Percentiles rank a stretch among this genome's conserved stretches.
These are phyloP conservation scores for Tetracladium marchalianum DNA, from an alignment of 495 filamentous ascomycete genomes.

Conservation along the genomic window DNA sequence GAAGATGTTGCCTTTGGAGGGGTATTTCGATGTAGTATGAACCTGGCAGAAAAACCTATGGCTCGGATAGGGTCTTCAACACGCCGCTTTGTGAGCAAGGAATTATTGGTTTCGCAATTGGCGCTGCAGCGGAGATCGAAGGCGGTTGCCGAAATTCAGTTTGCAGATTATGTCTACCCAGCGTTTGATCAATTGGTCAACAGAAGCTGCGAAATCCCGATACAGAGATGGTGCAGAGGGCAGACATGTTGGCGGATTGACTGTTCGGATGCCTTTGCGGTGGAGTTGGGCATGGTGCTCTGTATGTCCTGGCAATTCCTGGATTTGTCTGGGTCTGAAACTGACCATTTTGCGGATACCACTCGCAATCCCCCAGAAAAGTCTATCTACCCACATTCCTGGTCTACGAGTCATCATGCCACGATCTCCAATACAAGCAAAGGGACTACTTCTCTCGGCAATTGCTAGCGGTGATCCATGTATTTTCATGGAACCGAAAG, in stretches of 20 bases:
- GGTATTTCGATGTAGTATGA: constrained; percentile 92
- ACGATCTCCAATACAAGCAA: constrained; percentile 82
- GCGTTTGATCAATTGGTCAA: constrained; percentile 98
- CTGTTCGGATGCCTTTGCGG: constrained; percentile 92
- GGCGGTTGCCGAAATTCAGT: constrained; percentile 93
- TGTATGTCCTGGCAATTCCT: constrained; percentile 39
- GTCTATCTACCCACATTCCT: constrained; percentile 85
- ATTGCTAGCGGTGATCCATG: constrained; percentile 81
- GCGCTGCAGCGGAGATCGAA: constrained; percentile 80
- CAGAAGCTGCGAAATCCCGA: constrained; percentile 85
- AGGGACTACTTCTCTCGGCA: constrained; percentile 77
- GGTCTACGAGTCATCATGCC: constrained; percentile 87
- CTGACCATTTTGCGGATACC: constrained; percentile 47
- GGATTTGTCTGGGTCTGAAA: no score
- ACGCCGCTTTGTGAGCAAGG: constrained; percentile 92
- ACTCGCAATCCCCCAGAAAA: constrained; percentile 90
- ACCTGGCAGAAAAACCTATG: constrained; percentile 79
- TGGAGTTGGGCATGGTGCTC: constrained; percentile 87
- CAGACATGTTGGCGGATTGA: constrained; percentile 64
- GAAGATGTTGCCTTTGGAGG: constrained; percentile 97
- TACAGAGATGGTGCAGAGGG: constrained; percentile 73
- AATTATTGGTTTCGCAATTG: constrained; percentile 89
- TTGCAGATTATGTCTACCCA: constrained; percentile 95
- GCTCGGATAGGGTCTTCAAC: constrained; percentile 87
- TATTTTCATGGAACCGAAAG: constrained; percentile 95